Evolutionary conservation across 1,139 yeast genomes (phyloP).

Genomic region (Suhomyces guaymorum): DNA sequence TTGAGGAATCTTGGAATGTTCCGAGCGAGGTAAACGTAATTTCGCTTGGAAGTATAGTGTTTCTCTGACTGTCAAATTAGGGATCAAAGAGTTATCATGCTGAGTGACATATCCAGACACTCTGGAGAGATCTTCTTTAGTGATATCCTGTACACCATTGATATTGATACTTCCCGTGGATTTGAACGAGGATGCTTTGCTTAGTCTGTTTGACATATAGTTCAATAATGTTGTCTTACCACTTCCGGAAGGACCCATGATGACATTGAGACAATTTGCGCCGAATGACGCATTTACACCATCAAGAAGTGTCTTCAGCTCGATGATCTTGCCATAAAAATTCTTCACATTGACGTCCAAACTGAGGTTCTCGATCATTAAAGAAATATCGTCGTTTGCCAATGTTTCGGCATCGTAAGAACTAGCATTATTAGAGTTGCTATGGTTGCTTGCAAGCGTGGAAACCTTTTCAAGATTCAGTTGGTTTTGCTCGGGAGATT

Average conservation of each 20-base stretch:
- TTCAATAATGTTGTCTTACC: conserved; percentile 29
- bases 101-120: conserved; percentile 28
- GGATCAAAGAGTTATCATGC: conserved; percentile 25
- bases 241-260: conserved; percentile 32
- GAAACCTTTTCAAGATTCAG: no score
- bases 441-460: no score
- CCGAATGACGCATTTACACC: conserved; percentile 20
- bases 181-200: conserved; percentile 14
- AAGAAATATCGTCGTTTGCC: conserved; percentile 12
- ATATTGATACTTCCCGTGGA: conserved; percentile 19
- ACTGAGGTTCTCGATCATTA: conserved; percentile 22
- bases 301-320: conserved; percentile 17
- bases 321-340: conserved; percentile 4
- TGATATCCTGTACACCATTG: conserved; percentile 17
- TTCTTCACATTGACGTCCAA: conserved; percentile 19
- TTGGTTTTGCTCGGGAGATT: no score
- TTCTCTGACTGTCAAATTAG: conserved; percentile 27
- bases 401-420: background rate
- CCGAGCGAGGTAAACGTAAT: conserved; percentile 22
- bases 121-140: conserved; percentile 18
- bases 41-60: conserved; percentile 27
- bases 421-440: background rate
- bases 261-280: conserved; percentile 24
- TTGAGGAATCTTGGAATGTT: conserved; percentile 20
- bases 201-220: conserved; percentile 20